Percentiles rank a stretch among this genome's conserved stretches.
Evolutionary conservation across 768 basidiomycete species (phyloP).

Genomic region (Pisolithus microcarpus): DNA sequence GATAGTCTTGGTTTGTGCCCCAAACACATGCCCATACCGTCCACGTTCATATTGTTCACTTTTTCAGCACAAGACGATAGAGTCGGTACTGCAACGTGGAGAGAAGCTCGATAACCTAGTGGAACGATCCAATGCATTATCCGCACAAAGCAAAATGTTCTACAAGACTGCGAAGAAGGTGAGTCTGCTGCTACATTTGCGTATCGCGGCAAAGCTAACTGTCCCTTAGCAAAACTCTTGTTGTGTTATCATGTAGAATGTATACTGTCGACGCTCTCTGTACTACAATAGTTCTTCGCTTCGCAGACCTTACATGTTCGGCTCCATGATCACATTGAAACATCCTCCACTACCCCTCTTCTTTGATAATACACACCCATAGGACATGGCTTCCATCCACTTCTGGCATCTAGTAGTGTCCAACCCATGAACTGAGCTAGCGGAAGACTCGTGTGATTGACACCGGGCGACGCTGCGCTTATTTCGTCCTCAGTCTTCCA

Average conservation of each 20-base stretch:
- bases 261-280: not conserved
- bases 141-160: slow-evolving; percentile 93
- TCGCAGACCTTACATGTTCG: not conserved
- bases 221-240: slow-evolving; percentile 86
- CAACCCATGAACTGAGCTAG: slow-evolving; percentile 26
- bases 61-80: slow-evolving; percentile 94
- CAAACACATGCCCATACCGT: not conserved
- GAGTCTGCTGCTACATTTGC: slow-evolving; percentile 12
- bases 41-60: not conserved
- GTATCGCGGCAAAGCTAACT: slow-evolving; percentile 5
- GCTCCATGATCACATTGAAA: not conserved
- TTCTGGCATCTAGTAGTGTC: slow-evolving; percentile 34
- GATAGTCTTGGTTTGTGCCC: slow-evolving; percentile 77
- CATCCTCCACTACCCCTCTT: not conserved
- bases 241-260: slow-evolving; percentile 73
- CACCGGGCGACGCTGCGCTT: not conserved
- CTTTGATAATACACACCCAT: slow-evolving; percentile 44
- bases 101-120: slow-evolving; percentile 96
- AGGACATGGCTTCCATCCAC: slow-evolving; percentile 53
- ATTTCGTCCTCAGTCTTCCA: not conserved
- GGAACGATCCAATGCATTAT: slow-evolving; percentile 84
- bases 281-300: not conserved
- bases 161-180: slow-evolving; percentile 99
- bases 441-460: not conserved
- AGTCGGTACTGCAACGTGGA: slow-evolving; percentile 90